Evolutionary conservation across 208 protist genomes (phyloP).

Genomic region (Tritrichomonas musculus): DNA sequence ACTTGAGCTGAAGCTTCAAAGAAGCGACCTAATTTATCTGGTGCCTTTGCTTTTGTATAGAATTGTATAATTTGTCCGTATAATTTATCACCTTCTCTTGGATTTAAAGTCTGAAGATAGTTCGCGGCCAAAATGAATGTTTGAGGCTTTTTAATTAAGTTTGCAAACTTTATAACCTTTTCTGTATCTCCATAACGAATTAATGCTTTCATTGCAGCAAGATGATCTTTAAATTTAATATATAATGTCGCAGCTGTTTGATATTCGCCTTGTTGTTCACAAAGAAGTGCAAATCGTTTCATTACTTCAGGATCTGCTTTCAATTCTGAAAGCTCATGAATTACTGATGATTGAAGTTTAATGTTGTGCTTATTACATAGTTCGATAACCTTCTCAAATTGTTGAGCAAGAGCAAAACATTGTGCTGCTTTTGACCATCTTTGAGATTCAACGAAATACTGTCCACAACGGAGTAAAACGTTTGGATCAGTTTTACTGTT

Average conservation of each 20-base stretch:
- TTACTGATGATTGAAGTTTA: background rate
- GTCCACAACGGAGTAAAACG: background rate
- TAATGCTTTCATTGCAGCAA: background rate
- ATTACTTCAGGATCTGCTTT: background rate
- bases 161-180: background rate
- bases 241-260: background rate
- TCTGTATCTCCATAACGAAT: background rate
- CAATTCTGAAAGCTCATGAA: background rate
- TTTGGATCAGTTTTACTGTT: background rate
- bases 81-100: background rate
- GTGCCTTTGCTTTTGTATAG: background rate
- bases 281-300: background rate
- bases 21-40: background rate
- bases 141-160: background rate
- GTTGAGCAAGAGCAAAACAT: background rate
- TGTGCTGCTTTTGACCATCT: background rate
- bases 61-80: background rate
- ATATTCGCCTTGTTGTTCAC: background rate
- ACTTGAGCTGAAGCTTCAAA: background rate
- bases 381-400: background rate
- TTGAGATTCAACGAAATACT: background rate
- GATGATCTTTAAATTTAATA: background rate
- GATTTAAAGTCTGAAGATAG: background rate
- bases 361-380: background rate
- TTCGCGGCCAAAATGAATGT: background rate